phyloP scores from a whole-genome alignment of 805 yeast species.

The Metschnikowia cubensis region DNA sequence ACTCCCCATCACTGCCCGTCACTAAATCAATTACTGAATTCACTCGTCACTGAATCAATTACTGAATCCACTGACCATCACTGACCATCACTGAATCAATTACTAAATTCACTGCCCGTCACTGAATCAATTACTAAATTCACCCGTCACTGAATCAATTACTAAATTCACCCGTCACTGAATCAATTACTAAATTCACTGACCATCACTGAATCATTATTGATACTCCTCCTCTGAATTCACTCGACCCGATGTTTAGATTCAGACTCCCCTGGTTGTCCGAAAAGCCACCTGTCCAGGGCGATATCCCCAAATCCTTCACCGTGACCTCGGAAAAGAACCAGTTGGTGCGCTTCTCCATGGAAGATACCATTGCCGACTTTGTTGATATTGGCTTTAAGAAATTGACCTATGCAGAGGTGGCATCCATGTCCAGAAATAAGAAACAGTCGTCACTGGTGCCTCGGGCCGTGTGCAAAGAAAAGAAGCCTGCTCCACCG shows the following conservation, averaged over 20 bases:
- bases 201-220: too few species aligned
- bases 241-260: constrained; percentile 9
- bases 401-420: constrained; percentile 44
- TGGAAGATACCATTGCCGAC: constrained; percentile 31
- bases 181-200: too few species aligned
- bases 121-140: too few species aligned
- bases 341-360: constrained; percentile 30
- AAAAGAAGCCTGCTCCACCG: background rate
- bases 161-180: too few species aligned
- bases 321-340: constrained; percentile 26
- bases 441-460: constrained; percentile 19
- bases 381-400: constrained; percentile 35
- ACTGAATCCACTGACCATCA: too few species aligned
- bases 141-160: too few species aligned
- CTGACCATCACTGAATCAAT: too few species aligned
- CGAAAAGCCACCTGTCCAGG: constrained; percentile 6
- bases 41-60: background rate
- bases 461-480: background rate
- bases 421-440: constrained; percentile 29
- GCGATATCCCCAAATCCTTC: constrained; percentile 25
- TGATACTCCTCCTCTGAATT: too few species aligned
- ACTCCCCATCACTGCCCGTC: too few species aligned
- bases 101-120: too few species aligned
- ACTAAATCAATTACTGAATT: background rate
- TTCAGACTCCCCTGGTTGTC: constrained; percentile 13